phyloP scores from a whole-genome alignment of 108 stramenopile species.

The Asterionellopsis glacialis region DNA sequence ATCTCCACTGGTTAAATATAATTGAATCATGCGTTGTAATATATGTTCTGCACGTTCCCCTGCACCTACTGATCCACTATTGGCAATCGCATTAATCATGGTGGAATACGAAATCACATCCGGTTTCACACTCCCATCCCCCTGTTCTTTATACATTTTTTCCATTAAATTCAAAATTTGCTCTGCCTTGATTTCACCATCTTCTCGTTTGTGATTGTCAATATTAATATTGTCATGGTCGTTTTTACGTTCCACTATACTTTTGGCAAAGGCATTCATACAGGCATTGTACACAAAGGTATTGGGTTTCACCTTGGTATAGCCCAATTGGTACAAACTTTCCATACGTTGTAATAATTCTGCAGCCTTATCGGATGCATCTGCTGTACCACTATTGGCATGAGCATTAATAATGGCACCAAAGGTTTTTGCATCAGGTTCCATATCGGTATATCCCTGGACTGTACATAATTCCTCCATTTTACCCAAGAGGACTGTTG shows the following conservation, averaged over 20 bases:
- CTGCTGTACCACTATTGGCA: constrained; percentile 53
- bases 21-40: too few relatives aligned
- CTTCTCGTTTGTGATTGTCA: background rate
- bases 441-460: constrained; percentile 3
- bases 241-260: too few relatives aligned
- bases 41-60: too few relatives aligned
- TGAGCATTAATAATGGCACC: constrained; percentile 73
- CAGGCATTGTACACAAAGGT: constrained; percentile 58
- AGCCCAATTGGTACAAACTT: constrained; percentile 22
- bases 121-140: constrained; percentile 41
- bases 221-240: too few relatives aligned
- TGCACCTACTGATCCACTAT: constrained; percentile 4
- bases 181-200: constrained; percentile 8
- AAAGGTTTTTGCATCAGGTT: constrained; percentile 65
- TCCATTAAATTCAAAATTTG: constrained; percentile 40
- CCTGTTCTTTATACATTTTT: constrained; percentile 26
- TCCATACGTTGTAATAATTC: constrained; percentile 31
- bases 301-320: constrained; percentile 56
- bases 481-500: constrained; percentile 35
- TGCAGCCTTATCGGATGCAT: constrained; percentile 26
- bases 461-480: constrained; percentile 25
- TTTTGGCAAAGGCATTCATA: constrained; percentile 64
- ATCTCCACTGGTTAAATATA: too few relatives aligned
- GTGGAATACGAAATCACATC: constrained; percentile 46
- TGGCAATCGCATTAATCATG: constrained; percentile 33